Base-by-base conservation (phyloP, 305 asterid genomes). In the Andrographis paniculata region DNA sequence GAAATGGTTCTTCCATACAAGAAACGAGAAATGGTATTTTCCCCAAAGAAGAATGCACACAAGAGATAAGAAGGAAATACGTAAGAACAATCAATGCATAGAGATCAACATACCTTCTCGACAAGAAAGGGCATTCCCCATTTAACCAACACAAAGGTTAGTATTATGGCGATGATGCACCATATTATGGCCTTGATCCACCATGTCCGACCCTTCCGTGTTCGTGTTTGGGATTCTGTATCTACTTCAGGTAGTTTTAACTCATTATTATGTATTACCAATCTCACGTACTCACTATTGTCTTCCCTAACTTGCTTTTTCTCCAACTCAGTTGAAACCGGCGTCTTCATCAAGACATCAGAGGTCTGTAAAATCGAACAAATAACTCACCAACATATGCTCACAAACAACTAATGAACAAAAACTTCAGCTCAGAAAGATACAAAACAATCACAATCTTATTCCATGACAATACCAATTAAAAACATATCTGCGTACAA, bases 41-140 rank as follows among this genome's bases (percentile, higher is more conserved):
- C n/a, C n/a, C n/a, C n/a, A n/a, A n/a, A n/a, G n/a, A n/a, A n/a
- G n/a, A n/a, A n/a, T n/a, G n/a, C n/a, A n/a, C n/a, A n/a, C n/a
- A n/a, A n/a, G n/a, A n/a, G n/a, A n/a, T n/a, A n/a, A n/a, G n/a
- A n/a, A n/a, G n/a, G n/a, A n/a, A n/a, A n/a, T n/a, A n/a, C n/a
- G n/a, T n/a, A n/a, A n/a, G n/a, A n/a, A n/a, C n/a, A n/a, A n/a
- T n/a, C 4, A 19, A 42, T 1, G 39, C 14, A 20, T 5, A 30
- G 51, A 51, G 27, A 20, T 19, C 55, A 52, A 63, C 47, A 17
- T 79, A 88, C 98, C 98, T 89, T 89, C 67, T 85, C 76, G 22
- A 80, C 77, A 44, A 79, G 52, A 63, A 82, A 74, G 39, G 98
- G 98, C 45, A 67, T 68, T 47, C 86, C 97, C 84, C 95, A 89